Conservation (phyloP, 2,329 filamentous ascomycete species). For the Aureobasidium sp. region DNA sequence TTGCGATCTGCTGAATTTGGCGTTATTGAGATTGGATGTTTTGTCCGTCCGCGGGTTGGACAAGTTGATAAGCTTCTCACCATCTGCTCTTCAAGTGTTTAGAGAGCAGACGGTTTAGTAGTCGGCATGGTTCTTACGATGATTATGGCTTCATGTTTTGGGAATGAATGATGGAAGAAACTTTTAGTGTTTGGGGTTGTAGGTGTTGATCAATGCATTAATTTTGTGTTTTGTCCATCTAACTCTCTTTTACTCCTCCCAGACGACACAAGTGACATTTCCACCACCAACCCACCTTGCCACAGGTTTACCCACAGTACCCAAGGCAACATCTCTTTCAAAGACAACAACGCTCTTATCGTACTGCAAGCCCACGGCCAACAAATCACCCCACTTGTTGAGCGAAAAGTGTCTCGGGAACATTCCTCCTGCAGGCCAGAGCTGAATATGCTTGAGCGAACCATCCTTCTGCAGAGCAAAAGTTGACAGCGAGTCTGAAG, state of each 20-base stretch:
- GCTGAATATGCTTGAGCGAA: conserved; percentile 47
- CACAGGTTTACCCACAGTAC: conserved; percentile 48
- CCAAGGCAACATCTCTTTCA: conserved; percentile 51
- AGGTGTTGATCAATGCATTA: background rate
- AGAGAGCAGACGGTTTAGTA: background rate
- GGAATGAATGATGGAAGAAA: no score
- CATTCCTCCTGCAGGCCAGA: conserved; percentile 56
- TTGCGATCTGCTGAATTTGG: conserved; percentile 29
- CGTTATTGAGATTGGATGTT: conserved; percentile 26
- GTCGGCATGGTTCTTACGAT: background rate
- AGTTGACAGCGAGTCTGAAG: conserved; percentile 55
- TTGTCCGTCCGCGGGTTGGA: conserved; percentile 27
- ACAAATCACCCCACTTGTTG: conserved; percentile 55
- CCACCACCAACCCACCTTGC: conserved; percentile 27
- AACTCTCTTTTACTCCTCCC: conserved; percentile 22
- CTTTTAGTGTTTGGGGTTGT: background rate
- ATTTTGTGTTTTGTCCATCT: background rate
- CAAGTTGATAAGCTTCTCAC: conserved; percentile 25
- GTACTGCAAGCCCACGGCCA: conserved; percentile 60
- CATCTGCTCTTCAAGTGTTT: conserved; percentile 24
- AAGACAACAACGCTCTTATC: conserved; percentile 56
- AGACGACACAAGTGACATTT: conserved; percentile 31
- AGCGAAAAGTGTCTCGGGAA: conserved; percentile 62
- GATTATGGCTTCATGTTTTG: no score
- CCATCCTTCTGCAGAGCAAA: conserved; percentile 55